Evolutionary conservation across 2,329 filamentous ascomycete species (phyloP), one percentile per base, ranked within the genome.

Genomic region (Colletotrichum salicis): DNA sequence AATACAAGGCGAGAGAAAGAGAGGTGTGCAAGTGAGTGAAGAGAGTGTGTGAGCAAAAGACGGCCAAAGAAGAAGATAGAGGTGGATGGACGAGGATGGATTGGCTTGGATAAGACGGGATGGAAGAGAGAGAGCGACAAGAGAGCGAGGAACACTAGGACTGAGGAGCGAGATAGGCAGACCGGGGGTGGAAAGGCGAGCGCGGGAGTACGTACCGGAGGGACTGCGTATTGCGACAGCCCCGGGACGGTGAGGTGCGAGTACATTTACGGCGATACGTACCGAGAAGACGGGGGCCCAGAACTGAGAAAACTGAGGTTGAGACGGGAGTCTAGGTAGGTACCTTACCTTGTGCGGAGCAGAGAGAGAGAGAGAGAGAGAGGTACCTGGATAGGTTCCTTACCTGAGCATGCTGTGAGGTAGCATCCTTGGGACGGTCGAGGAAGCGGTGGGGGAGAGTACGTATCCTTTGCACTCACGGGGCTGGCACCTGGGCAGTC

Each of bases 121-220:
- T 76, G 65, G 75, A 72, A 76, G 79, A 76, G 79, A 77, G 64
- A 27, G 37, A 41, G 64, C 64, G 73, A 72, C 67, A 64, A 64
- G 64, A 45, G 62, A 56, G 62, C 31, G 63, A 41, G 51, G 63
- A 59, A 56, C 22, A 76, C 19, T 12, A 77, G 74, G 74, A 75
- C 79, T 80, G 77, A 48, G 60, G 74, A 75, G 79, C 81, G 77
- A 48, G 60, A 62, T 33, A 60, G 37, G 12, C 37, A 45, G 64
- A 80, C 80, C 77, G 73, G 75, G 75, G 74, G 76, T 79, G 74
- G 79, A 80, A 78, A 75, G 76, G 75, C 75, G 73, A 76, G 74
- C 74, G 76, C 73, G 73, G 73, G 74, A 72, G 74, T 71, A 67
- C 74, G 61, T 62, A 48, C 59, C 54, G 48, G 27, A 29, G 57